These are phyloP conservation scores for Przewalskia tangutica DNA, from an alignment of 257 asterid genomes.

Conservation along the genomic window DNA sequence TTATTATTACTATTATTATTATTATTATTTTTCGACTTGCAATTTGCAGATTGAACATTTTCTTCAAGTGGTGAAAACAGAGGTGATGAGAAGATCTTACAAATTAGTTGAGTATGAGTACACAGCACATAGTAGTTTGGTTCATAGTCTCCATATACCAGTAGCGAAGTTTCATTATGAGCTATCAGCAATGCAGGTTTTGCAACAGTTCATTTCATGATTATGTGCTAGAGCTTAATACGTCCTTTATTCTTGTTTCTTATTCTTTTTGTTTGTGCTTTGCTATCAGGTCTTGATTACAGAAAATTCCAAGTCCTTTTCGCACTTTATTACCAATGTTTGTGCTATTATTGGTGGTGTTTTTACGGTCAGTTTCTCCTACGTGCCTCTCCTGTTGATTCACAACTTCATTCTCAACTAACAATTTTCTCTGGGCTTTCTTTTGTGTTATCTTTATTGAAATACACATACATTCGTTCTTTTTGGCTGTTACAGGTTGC, in stretches of 20 bases:
- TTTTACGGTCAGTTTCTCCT: constrained; percentile 59
- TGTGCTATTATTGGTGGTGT: constrained; percentile 95
- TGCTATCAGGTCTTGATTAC: constrained; percentile 54
- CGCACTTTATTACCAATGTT: constrained; percentile 71
- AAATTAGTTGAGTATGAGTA: constrained; percentile 81
- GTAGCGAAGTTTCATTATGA: constrained; percentile 82
- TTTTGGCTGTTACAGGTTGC: constrained; percentile 63
- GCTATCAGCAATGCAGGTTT: constrained; percentile 93
- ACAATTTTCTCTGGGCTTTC: neutral
- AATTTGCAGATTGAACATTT: constrained; percentile 85
- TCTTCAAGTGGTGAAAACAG: constrained; percentile 89
- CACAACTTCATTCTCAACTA: neutral
- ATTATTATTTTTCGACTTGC: neutral
- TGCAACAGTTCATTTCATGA: neutral
- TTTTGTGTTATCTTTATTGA: neutral
- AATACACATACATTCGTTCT: neutral
- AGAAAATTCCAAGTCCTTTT: constrained; percentile 64
- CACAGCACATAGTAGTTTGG: constrained; percentile 93
- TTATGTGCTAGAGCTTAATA: neutral
- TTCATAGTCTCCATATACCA: constrained; percentile 67
- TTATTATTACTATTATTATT: too few species aligned
- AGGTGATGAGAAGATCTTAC: constrained; percentile 76
- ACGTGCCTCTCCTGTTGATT: neutral
- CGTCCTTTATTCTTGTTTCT: constrained; percentile 1
- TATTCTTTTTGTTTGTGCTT: neutral